Evolutionary conservation across 108 stramenopile species (phyloP), one percentile per base, ranked within the genome.

Genomic region (Nitzschia sp.): DNA sequence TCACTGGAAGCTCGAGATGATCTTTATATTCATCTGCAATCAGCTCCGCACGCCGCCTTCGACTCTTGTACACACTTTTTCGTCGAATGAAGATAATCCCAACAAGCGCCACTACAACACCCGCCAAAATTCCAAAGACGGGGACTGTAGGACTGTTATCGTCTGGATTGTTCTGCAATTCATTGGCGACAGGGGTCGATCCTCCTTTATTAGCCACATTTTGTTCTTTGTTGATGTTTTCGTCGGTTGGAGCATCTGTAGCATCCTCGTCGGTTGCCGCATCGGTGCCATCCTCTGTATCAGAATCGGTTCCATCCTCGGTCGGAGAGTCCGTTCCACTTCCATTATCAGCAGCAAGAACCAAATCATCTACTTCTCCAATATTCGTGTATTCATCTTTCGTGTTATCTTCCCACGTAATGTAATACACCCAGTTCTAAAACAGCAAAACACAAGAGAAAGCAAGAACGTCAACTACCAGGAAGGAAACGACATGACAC

Each of bases 381-480:
- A 52, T 52, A 8, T 4, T 19, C n/a, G 50, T 52, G 23, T 23
- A 52, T 52, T 52, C 23, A 6, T 52, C 50, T 23, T 4, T 23
- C 4, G n/a, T 19, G 6, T 17, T 17, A 52, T 52, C 50, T 52
- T 52, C 50, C 50, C 50, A 52, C n/a, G 50, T 23, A 52, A 52
- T 52, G 23, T 23, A 23, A 52, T 52, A 52, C 6, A 52, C 50
- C n/a, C n/a, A 52, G 23, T 52, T 23, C 50, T 52, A 19, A 52
- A 17, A 4, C 6, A 41, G 38, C 13, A 52, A 4, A 52, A 52
- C n/a, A 6, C 6, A 52, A 17, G 50, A 8, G 5, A 19, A 8
- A 52, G 50, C n/a, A 6, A 16, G n/a, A 23, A 19, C n/a, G 50
- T 52, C 50, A 9, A 52, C 21, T 4, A 52, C 21, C n/a, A 52